Evolutionary conservation across 768 basidiomycete species (phyloP), one percentile per base, ranked within the genome.

Genomic region (Mrakia frigida): DNA sequence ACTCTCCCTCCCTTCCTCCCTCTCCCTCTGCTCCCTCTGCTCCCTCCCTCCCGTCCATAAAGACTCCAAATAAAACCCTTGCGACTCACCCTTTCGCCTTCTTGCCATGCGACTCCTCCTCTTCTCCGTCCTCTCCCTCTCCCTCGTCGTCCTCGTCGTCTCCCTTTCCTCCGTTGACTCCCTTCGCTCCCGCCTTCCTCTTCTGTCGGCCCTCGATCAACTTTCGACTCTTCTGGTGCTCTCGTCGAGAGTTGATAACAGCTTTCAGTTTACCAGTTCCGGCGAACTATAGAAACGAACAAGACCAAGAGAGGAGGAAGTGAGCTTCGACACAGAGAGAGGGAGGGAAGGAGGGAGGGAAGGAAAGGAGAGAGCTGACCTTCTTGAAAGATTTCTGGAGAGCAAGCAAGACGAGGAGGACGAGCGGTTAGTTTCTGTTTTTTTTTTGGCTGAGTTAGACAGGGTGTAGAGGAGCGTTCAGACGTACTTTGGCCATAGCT

Each of bases 211-310:
- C 86, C 81, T 91, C 87, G 39, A 88, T 86, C 82, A 90, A 90
- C 83, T 90, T 91, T 80, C 88, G 87, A 78, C 88, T 85, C 81
- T 92, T 88, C 81, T 93, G 90, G 80, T 90, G 88, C 80, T 93
- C 92, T 76, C 90, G 88, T n/a, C 95, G 87, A 7, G 89, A 87
- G 80, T 92, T 87, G 70, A 98, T 97, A 28, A 89, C 88, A 79
- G 92, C 91, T 81, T 93, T 92, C 73, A 98, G 88, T 81, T 91
- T 90, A 1, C 95, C 95, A 76, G 91, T 93, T 5, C 92, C 86
- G 13, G 90, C 91, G 80, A 95, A 95, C 84, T 95, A 94, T 81
- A 90, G 13, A 43, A 39, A 16, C 23, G 10, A 50, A 43, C 16
- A n/a, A 61, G n/a, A 59, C 37, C 28, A 23, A 16, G 23, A 13